These are phyloP conservation scores for Colletotrichum sp. DNA, from an alignment of 2,329 filamentous ascomycete species.

Conservation along the genomic window DNA sequence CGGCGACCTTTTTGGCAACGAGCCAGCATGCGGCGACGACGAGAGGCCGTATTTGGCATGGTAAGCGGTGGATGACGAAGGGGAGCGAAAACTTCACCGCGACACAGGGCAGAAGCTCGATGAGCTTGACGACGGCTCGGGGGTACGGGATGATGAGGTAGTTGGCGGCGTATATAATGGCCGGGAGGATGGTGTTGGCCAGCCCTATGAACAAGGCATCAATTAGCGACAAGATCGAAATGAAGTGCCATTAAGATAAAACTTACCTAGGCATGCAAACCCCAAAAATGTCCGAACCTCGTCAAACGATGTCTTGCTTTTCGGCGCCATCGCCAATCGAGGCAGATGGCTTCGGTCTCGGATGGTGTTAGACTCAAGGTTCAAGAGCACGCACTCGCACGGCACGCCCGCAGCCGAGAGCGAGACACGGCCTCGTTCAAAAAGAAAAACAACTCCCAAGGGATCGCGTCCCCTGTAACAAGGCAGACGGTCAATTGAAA, in stretches of 20 bases:
- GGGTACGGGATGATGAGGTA: slow-evolving; percentile 40
- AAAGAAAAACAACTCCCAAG: not conserved
- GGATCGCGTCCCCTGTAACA: not conserved
- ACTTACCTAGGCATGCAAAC: slow-evolving; percentile 10
- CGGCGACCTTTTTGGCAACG: slow-evolving; percentile 29
- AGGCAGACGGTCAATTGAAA: not conserved
- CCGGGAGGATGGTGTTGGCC: slow-evolving; percentile 32
- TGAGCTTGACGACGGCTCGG: slow-evolving; percentile 32
- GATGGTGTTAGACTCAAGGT: not conserved
- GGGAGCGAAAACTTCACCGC: slow-evolving; percentile 31
- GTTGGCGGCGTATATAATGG: slow-evolving; percentile 34
- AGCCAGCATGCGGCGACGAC: slow-evolving; percentile 31
- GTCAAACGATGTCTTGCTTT: not conserved
- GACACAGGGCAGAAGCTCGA: slow-evolving; percentile 34
- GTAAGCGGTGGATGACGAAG: slow-evolving; percentile 27
- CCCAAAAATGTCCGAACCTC: not conserved
- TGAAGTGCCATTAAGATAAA: not conserved
- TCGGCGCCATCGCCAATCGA: not conserved
- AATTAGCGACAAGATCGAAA: not conserved
- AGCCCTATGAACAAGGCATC: slow-evolving; percentile 27
- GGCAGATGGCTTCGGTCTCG: not conserved
- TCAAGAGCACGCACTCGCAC: not conserved
- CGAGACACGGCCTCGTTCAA: not conserved
- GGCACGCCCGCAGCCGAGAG: not conserved
- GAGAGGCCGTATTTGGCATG: slow-evolving; percentile 32